phyloP scores from a whole-genome alignment of 1,284 basidiomycete species.

The Ustilago vetiveriae region DNA sequence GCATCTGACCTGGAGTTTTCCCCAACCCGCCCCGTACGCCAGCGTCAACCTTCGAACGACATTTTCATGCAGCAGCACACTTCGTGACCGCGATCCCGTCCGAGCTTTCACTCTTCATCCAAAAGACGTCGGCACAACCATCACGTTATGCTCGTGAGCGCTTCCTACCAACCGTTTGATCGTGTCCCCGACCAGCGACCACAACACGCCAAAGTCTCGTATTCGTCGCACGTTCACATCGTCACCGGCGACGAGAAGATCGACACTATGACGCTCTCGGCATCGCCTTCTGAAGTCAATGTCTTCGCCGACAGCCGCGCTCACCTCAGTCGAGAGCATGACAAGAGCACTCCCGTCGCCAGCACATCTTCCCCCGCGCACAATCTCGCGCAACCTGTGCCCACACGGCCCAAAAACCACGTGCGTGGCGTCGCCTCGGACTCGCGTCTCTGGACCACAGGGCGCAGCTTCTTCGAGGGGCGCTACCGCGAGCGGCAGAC shows the following conservation, averaged over 20 bases:
- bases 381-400: slow-evolving; percentile 21
- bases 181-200: slow-evolving; percentile 21
- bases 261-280: slow-evolving; percentile 33
- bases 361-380: slow-evolving; percentile 8
- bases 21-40: too few species aligned
- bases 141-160: slow-evolving; percentile 42
- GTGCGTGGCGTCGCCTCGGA: slow-evolving; percentile 43
- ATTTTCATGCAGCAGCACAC: slow-evolving; percentile 28
- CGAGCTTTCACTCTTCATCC: slow-evolving; percentile 8
- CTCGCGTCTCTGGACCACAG: slow-evolving; percentile 39
- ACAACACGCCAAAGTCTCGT: slow-evolving; percentile 4
- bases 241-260: slow-evolving; percentile 2
- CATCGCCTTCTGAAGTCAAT: slow-evolving; percentile 21
- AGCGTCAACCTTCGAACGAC: too few species aligned
- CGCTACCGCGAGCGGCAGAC: slow-evolving; percentile 35
- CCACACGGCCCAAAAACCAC: slow-evolving; percentile 43
- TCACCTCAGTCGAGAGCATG: slow-evolving; percentile 1
- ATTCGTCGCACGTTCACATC: slow-evolving; percentile 4
- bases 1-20: too few species aligned
- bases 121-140: neutral
- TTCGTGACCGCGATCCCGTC: slow-evolving; percentile 21
- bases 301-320: slow-evolving; percentile 18
- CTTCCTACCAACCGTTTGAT: slow-evolving; percentile 19
- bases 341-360: slow-evolving; percentile 7
- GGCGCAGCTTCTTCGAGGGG: slow-evolving; percentile 29